Evolutionary conservation across 192 early-diverging fungal species (phyloP), one percentile per base, ranked within the genome.

Genomic region (Backusella luteola): DNA sequence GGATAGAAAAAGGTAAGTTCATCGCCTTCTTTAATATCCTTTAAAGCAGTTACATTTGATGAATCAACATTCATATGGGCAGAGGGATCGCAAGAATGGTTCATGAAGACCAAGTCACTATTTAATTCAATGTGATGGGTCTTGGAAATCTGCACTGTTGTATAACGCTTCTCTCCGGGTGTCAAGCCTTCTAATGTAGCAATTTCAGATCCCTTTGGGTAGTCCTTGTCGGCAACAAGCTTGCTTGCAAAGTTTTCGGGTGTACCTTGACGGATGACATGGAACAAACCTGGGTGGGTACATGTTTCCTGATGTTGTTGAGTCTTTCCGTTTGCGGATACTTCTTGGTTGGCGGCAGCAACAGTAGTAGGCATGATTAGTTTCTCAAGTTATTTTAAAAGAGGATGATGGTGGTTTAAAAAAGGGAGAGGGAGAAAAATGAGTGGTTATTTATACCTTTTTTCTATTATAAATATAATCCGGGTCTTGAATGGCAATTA

Each of bases 1-100:
- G 87, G 87, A 74, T 89, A 89, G 77, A 88, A 88, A 79, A 89
- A 88, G 19, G 85, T 86, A 56, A 88, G 29, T 74, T 85, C 87
- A 69, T 88, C 87, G 49, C 88, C 87, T 56, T 76, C 80, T 35
- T 81, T 79, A 39, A 89, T 59, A n/a, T 85, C 87, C 29, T 72
- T 78, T 42, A 82, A 76, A 32, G 88, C 88, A 32, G 79, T 78
- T 4, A 89, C 79, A 14, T 73, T 74, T 66, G 73, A 74, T 21
- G 76, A 66, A 71, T 87, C 85, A 19, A 85, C 83, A 63, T 89
- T 84, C 36, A 89, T 41, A 38, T 73, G 59, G 34, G 80, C 80
- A 34, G 84, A 81, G 32, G 88, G 88, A 63, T 75, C 73, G 77
- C 88, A 89, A 34, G 88, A 86, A 46, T 89, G 88, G 72, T 89